These are phyloP conservation scores for Haplosporangium gracile DNA, from an alignment of 192 early-diverging fungal species.

Conservation along the genomic window DNA sequence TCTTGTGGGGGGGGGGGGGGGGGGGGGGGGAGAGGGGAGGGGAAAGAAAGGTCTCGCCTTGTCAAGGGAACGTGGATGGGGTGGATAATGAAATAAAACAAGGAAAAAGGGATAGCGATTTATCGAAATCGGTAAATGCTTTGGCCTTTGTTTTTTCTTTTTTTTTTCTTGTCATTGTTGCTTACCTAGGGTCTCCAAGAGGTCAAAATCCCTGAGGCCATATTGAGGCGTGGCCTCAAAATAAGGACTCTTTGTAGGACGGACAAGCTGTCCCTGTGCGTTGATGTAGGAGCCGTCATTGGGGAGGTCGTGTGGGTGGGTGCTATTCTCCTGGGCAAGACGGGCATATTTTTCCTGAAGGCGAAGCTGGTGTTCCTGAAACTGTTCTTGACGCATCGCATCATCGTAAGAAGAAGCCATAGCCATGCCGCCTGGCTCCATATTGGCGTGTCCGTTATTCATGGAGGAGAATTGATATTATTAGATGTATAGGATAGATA, in stretches of 20 bases:
- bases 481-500: neutral
- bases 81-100: no score
- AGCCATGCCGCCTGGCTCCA: conserved; percentile 48
- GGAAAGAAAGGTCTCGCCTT: no score
- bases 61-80: no score
- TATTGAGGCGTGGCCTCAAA: conserved; percentile 35
- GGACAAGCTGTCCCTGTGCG: conserved; percentile 29
- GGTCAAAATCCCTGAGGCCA: conserved; percentile 62
- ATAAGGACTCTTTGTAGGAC: conserved; percentile 16
- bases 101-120: neutral
- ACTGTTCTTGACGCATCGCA: conserved; percentile 27
- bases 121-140: neutral
- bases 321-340: conserved; percentile 16
- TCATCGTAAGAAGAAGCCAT: conserved; percentile 33
- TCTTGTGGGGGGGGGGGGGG: no score
- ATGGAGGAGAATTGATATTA: neutral
- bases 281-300: conserved; percentile 24
- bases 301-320: conserved; percentile 39
- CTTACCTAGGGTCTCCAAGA: conserved; percentile 67
- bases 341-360: conserved; percentile 39
- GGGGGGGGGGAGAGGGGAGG: no score
- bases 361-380: conserved; percentile 46
- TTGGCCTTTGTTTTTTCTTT: no score
- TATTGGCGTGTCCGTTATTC: conserved; percentile 44
- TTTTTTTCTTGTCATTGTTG: no score